Evolutionary conservation across 805 yeast species (phyloP), one percentile per base, ranked within the genome.

Genomic region (Blastobotrys parvus): DNA sequence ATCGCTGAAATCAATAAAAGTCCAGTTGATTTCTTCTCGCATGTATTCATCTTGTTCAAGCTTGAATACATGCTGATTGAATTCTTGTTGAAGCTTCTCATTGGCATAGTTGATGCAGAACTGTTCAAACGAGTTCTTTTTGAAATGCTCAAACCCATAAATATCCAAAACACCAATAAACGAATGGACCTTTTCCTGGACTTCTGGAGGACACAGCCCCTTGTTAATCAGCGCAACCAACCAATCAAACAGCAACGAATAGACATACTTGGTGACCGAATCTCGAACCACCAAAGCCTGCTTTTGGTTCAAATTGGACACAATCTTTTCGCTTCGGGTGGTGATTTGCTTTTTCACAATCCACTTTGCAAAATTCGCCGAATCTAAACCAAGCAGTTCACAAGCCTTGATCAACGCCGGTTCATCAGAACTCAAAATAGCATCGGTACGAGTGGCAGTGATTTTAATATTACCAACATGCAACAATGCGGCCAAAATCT

Each of bases 151-250:
- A 62, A 90, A 90, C 19, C 98, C 98, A 59, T 90, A 90, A 55
- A 90, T 90, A 80, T 90, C 98, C 55, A 90, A 73, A 23, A 90
- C 97, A 62, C 98, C 98, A 57, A 90, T 90, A 56, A 90, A 92
- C 1, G 86, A 75, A 37, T 72, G 66, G 43, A 81, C 72, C 30
- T 78, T 65, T 19, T 69, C 67, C 33, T 70, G 73, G 29, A 86
- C 75, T 36, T 77, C 82, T 17, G 81, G 79, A 2, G 90, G 80
- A 58, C 92, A 84, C 56, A 90, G 73, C 57, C 87, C 94, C 18
- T 73, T 62, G 62, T 90, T 90, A 50, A 88, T 84, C 52, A 79
- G 80, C 39, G 75, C 79, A 19, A 89, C 97, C 46, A 90, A 75
- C 98, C 98, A 90, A 59, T 90, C 97, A 54, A 90, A 90, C 48